A percentile compares a stretch with the other conserved stretches of the same genome.
These are phyloP conservation scores for Cryphonectria japonica DNA, from an alignment of 2,329 filamentous ascomycete genomes.

Conservation along the genomic window DNA sequence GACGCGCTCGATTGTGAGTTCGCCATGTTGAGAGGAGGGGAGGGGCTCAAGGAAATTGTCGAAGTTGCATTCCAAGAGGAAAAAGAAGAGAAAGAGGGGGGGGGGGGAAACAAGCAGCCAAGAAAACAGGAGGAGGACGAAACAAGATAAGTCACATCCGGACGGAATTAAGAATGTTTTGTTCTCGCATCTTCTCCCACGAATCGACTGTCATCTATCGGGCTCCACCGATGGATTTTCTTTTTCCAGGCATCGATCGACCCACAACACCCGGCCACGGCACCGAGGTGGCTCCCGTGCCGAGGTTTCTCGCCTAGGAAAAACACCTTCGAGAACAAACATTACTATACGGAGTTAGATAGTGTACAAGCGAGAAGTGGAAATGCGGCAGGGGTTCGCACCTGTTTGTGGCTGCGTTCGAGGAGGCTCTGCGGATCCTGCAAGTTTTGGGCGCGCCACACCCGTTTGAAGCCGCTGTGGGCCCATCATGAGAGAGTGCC, in stretches of 20 bases:
- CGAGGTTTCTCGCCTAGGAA: constrained; percentile 15
- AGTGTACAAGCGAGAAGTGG: constrained; percentile 5
- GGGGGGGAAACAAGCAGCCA: not conserved
- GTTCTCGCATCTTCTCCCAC: not conserved
- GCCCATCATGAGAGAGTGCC: not conserved
- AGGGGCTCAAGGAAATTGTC: not conserved
- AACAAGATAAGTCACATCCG: not conserved
- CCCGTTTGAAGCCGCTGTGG: constrained; percentile 10
- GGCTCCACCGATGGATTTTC: constrained; percentile 12
- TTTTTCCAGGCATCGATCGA: constrained; percentile 5
- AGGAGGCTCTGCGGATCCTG: constrained; percentile 27
- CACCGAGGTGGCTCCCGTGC: constrained; percentile 15
- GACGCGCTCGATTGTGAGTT: constrained; percentile 22
- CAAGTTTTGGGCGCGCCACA: not conserved
- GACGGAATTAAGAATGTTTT: not conserved
- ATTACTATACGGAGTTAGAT: too few relatives aligned
- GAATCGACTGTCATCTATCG: constrained; percentile 1
- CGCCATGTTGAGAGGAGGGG: constrained; percentile 21
- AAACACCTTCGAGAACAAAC: not conserved
- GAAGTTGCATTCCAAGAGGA: constrained; percentile 8
- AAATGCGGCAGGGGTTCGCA: constrained; percentile 13
- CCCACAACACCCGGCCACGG: constrained; percentile 11
- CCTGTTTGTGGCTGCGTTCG: constrained; percentile 9
- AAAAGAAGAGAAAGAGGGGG: not conserved
- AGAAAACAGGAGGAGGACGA: not conserved